These are phyloP conservation scores for Irpex sp. DNA, from an alignment of 1,284 basidiomycete genomes.

Conservation along the genomic window DNA sequence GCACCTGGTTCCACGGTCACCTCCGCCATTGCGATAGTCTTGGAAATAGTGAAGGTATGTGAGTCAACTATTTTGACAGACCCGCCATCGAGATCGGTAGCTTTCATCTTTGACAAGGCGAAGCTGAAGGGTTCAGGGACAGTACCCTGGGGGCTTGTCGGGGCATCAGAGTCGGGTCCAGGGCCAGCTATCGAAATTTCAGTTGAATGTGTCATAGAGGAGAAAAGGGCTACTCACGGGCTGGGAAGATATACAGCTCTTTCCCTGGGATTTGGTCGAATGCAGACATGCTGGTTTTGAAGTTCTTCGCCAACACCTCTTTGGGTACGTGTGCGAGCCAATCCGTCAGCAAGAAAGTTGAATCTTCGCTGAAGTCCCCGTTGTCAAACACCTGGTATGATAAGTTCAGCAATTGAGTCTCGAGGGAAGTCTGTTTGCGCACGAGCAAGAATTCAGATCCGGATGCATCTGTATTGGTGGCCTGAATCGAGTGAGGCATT, in stretches of 20 bases:
- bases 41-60: slow-evolving; percentile 46
- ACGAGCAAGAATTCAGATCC: slow-evolving; percentile 73
- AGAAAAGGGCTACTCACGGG: slow-evolving; percentile 30
- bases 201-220: neutral
- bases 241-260: slow-evolving; percentile 69
- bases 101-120: slow-evolving; percentile 46
- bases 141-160: slow-evolving; percentile 49
- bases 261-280: slow-evolving; percentile 56
- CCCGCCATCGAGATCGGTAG: slow-evolving; percentile 54
- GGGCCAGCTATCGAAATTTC: slow-evolving; percentile 24
- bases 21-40: slow-evolving; percentile 60
- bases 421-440: neutral
- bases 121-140: slow-evolving; percentile 54
- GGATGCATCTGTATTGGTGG: slow-evolving; percentile 46
- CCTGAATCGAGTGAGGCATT: slow-evolving; percentile 54
- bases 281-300: slow-evolving; percentile 49
- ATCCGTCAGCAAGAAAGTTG: slow-evolving; percentile 67
- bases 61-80: slow-evolving; percentile 63
- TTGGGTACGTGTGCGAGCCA: slow-evolving; percentile 63
- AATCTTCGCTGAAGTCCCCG: slow-evolving; percentile 67
- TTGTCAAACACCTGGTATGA: slow-evolving; percentile 53
- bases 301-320: slow-evolving; percentile 69
- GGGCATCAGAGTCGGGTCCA: slow-evolving; percentile 36
- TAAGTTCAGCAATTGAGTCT: neutral
- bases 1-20: slow-evolving; percentile 67